A percentile compares a stretch with the other conserved stretches of the same genome.
phyloP scores from a whole-genome alignment of 495 filamentous ascomycete species.

The Pyronema domesticum region DNA sequence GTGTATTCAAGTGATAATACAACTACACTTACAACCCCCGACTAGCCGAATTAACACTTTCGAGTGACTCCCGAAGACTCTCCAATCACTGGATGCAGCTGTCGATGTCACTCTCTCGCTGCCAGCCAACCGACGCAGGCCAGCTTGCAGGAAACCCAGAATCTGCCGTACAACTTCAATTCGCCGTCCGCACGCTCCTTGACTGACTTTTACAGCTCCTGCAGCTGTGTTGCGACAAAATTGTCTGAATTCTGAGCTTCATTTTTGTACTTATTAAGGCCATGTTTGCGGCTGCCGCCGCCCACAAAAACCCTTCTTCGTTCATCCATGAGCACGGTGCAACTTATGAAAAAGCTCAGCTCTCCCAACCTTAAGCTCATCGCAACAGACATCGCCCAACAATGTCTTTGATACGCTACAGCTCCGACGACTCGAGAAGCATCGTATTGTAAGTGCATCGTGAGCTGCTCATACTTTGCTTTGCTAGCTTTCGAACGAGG shows the following conservation, averaged over 20 bases:
- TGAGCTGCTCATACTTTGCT: no score
- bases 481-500: background rate
- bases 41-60: background rate
- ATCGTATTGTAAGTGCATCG: conserved; percentile 41
- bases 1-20: no score
- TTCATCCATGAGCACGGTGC: no score
- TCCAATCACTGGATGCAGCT: background rate
- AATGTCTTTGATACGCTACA: conserved; percentile 51
- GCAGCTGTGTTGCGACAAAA: no score
- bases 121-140: background rate
- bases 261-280: background rate
- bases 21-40: no score
- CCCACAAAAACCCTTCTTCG: background rate
- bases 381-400: background rate
- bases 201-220: background rate
- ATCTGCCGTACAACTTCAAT: background rate
- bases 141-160: background rate
- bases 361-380: background rate
- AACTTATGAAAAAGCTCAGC: background rate
- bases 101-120: background rate
- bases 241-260: no score
- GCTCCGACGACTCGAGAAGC: conserved; percentile 41
- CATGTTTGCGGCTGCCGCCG: background rate
- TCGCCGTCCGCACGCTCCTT: background rate
- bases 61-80: background rate